Evolutionary conservation across 2,329 filamentous ascomycete species (phyloP).

Genomic region (Alternaria sp.): DNA sequence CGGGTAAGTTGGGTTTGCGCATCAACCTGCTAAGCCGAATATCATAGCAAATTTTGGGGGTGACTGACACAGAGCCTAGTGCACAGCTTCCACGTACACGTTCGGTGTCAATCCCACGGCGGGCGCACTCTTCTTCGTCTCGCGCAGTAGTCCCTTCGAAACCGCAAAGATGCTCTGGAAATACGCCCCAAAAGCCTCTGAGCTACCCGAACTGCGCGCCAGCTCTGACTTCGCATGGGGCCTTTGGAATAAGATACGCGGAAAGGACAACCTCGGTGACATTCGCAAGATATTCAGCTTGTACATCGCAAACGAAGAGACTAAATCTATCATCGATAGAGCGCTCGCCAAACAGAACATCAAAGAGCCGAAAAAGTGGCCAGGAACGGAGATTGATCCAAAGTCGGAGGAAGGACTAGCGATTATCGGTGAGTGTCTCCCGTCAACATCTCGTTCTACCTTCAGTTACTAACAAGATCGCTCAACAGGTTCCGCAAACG

Average conservation of each 20-base stretch:
- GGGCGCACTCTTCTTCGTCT: background rate
- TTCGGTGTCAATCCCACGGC: background rate
- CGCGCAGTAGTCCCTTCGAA: background rate
- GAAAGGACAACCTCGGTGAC: background rate
- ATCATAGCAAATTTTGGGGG: background rate
- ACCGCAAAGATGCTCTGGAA: background rate
- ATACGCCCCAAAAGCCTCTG: background rate
- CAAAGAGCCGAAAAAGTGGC: background rate
- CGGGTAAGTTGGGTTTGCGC: background rate
- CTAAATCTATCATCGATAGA: background rate
- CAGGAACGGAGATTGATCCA: background rate
- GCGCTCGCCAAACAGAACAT: background rate
- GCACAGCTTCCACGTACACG: background rate
- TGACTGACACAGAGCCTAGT: background rate
- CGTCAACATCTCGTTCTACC: background rate
- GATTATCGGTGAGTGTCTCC: background rate
- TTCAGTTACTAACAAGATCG: background rate
- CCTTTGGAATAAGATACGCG: background rate
- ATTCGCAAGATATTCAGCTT: background rate
- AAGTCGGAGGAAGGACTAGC: background rate
- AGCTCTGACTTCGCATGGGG: background rate
- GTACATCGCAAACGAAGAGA: background rate
- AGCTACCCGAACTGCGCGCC: background rate
- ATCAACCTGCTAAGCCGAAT: background rate
- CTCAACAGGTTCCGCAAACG: background rate